Base-by-base conservation (phyloP, 208 protist genomes). In the Leptomonas pyrrhocoris region DNA sequence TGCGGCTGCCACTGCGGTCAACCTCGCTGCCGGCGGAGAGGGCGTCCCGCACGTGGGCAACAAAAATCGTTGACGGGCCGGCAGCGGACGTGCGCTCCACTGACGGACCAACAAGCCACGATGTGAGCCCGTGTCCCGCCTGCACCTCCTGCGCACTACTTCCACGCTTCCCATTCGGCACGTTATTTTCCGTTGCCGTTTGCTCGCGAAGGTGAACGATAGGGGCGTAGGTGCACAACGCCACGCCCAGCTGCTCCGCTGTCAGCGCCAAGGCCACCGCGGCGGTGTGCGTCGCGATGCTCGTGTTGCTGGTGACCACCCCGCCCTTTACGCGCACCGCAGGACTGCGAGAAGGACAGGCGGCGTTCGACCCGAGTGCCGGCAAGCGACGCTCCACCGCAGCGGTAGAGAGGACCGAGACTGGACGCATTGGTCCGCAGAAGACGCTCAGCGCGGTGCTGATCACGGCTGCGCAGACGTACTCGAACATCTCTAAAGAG, bases 211-310 rank as follows among this genome's bases (percentile, higher is more conserved):
- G 53, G 13, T 30, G 62, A 1, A 27, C 55, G 1, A 91, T 69
- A 2, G 80, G 61, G 15, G 80, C 73, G 45, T 96, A 92, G 71
- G 82, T 92, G 34, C 90, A 62, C 43, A 89, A 43, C 21, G 68
- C 60, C 49, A 89, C 92, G 6, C 92, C 92, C 9, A 94, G 68
- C 21, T 77, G 68, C 75, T 91, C 89, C 12, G 89, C 92, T 1
- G 92, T 96, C 15, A 74, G 73, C 5, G 86, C 84, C 13, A 96
- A 58, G 4, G 79, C 71, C 28, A 89, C 51, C 19, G 79, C 75
- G 8, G 77, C 82, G 3, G 59, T 63, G 28, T 64, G 60, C 5
- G 75, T 81, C 40, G 90, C 78, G 4, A 96, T 46, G n/a, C 63
- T 19, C 12, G 78, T 45, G 61, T 96, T 89, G 25, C 57, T 31